Percentiles rank a stretch among this genome's conserved stretches.
Conservation (phyloP, 306 rosid species). For the Lagenaria siceraria region DNA sequence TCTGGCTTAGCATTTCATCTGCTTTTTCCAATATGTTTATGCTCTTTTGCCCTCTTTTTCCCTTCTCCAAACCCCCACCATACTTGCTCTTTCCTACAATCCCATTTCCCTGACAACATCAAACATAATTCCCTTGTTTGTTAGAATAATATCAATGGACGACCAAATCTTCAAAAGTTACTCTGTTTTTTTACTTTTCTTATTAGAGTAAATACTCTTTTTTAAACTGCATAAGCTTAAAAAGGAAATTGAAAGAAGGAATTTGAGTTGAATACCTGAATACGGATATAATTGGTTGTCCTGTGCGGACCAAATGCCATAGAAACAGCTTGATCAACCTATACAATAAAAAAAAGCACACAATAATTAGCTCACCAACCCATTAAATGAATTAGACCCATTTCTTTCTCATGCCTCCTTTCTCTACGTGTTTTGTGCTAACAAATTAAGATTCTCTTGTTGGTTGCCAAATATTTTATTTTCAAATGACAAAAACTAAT, state of each 20-base stretch:
- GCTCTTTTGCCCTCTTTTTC: constrained; percentile 8
- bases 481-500: too few relatives aligned
- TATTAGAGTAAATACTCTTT: too few relatives aligned
- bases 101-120: constrained; percentile 34
- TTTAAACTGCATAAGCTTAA: neutral
- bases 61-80: constrained; percentile 7
- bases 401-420: neutral
- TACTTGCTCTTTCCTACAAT: constrained; percentile 10
- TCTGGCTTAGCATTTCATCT: constrained; percentile 56
- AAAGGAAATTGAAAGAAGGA: neutral
- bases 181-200: too few relatives aligned
- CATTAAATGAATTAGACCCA: constrained; percentile 8
- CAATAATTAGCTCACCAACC: constrained; percentile 16
- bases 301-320: constrained; percentile 73
- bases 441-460: constrained; percentile 2
- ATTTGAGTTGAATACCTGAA: constrained; percentile 26
- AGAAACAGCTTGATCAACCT: constrained; percentile 95
- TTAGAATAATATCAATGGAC: neutral
- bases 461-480: neutral
- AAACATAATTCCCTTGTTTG: neutral
- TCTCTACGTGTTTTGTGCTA: neutral
- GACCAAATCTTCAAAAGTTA: too few relatives aligned
- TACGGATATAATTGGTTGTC: constrained; percentile 51
- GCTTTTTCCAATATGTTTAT: constrained; percentile 32
- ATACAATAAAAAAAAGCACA: constrained; percentile 5